These are phyloP conservation scores for Cutaneotrichosporon cavernicola DNA, from an alignment of 1,284 basidiomycete genomes.

Conservation along the genomic window DNA sequence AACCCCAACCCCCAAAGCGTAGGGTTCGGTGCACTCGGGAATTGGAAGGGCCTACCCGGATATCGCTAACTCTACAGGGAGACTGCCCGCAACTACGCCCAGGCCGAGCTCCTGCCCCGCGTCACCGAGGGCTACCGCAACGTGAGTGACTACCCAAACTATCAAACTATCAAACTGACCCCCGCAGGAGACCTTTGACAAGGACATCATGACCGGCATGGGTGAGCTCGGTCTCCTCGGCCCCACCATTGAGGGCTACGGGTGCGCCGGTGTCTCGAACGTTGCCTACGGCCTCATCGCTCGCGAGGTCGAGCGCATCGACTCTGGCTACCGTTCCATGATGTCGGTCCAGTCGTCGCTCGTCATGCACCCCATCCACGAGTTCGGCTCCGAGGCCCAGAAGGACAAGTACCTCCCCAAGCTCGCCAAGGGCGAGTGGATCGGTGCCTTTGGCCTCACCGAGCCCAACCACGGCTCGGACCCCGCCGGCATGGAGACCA, in stretches of 20 bases:
- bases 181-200: slow-evolving; percentile 68
- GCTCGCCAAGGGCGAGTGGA: slow-evolving; percentile 73
- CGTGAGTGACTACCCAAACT: slow-evolving; percentile 59
- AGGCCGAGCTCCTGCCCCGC: slow-evolving; percentile 79
- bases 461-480: slow-evolving; percentile 97
- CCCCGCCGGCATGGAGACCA: slow-evolving; percentile 90
- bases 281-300: slow-evolving; percentile 93
- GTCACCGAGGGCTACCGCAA: slow-evolving; percentile 83
- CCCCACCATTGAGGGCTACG: slow-evolving; percentile 88
- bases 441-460: slow-evolving; percentile 93
- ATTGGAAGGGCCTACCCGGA: not conserved
- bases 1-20: no score
- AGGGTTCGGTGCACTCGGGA: not conserved
- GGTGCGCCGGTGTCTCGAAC: slow-evolving; percentile 87
- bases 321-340: slow-evolving; percentile 94
- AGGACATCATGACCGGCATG: slow-evolving; percentile 79
- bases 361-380: slow-evolving; percentile 97
- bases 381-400: slow-evolving; percentile 82
- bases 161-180: not conserved
- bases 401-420: slow-evolving; percentile 84
- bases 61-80: slow-evolving; percentile 59
- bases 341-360: slow-evolving; percentile 93
- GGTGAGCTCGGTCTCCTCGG: slow-evolving; percentile 88
- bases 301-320: slow-evolving; percentile 87
- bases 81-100: slow-evolving; percentile 76